Conservation (phyloP, 1,284 basidiomycete genomes). For the Schizopora paradoxa region DNA sequence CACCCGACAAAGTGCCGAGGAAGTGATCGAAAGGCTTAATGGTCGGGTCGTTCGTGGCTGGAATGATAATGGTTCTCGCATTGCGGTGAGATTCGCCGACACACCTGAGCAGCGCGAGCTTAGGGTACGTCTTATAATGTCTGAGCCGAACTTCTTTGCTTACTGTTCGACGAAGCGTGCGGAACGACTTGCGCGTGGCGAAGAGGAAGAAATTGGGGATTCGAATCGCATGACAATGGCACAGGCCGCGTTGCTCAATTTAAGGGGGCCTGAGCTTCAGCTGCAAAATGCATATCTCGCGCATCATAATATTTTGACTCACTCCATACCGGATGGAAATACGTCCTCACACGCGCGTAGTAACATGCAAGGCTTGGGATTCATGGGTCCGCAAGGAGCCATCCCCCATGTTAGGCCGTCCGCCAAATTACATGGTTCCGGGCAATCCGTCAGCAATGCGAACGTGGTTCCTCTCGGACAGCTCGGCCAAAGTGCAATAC, state of each 20-base stretch:
- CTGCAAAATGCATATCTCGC: background rate
- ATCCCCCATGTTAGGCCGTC: no score
- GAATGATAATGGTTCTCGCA: constrained; percentile 20
- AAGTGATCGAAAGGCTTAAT: constrained; percentile 22
- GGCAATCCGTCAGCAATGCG: no score
- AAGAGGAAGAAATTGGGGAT: constrained; percentile 13
- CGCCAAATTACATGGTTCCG: no score
- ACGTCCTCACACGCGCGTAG: no score
- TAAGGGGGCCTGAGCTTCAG: constrained; percentile 55
- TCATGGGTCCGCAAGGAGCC: no score
- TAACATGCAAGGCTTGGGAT: no score
- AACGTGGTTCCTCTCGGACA: no score
- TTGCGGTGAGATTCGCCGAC: constrained; percentile 20
- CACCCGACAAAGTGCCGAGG: constrained; percentile 21
- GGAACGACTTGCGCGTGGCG: constrained; percentile 15
- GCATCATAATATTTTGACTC: background rate
- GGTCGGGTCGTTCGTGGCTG: constrained; percentile 23
- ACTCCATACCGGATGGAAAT: no score
- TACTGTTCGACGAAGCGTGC: constrained; percentile 5
- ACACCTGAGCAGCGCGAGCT: constrained; percentile 20
- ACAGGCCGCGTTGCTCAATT: constrained; percentile 66
- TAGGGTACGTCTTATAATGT: constrained; percentile 11
- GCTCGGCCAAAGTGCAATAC: no score
- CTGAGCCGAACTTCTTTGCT: background rate
- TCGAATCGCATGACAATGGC: constrained; percentile 57